Percentiles rank a stretch among this genome's conserved stretches.
Evolutionary conservation across 2,329 filamentous ascomycete genomes (phyloP).

Genomic region (Kalaharituber pfeilii): DNA sequence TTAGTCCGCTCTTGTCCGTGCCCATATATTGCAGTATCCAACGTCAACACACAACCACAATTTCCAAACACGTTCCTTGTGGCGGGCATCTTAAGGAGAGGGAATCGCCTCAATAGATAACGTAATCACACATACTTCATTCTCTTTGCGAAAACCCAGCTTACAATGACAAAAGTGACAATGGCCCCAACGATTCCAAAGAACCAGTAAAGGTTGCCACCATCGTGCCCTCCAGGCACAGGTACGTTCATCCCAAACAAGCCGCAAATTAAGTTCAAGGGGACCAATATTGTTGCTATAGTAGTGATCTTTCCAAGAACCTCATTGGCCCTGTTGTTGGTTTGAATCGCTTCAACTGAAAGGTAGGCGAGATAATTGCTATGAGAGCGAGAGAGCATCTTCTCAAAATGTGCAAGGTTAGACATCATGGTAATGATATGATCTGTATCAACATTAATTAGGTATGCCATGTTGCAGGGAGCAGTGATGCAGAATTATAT

Average conservation of each 20-base stretch:
- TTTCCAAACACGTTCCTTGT: no score
- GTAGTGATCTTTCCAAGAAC: conserved; percentile 91
- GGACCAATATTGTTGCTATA: conserved; percentile 85
- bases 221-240: conserved; percentile 42
- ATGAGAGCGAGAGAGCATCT: conserved; percentile 86
- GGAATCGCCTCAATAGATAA: conserved; percentile 28
- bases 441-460: conserved; percentile 37
- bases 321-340: conserved; percentile 62
- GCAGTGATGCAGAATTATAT: no score
- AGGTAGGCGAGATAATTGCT: conserved; percentile 84
- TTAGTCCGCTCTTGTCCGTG: no score
- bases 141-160: conserved; percentile 69
- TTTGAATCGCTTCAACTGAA: conserved; percentile 39
- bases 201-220: conserved; percentile 36
- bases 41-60: no score
- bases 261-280: conserved; percentile 76
- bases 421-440: conserved; percentile 99
- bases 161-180: conserved; percentile 58
- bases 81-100: no score
- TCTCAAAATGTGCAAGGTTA: conserved; percentile 88
- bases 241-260: conserved; percentile 75
- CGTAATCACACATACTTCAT: conserved; percentile 52
- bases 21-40: no score
- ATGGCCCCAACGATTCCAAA: conserved; percentile 55
- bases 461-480: no score